A percentile compares a stretch with the other conserved stretches of the same genome.
Conservation (phyloP, 2,329 filamentous ascomycete species). For the Epichloe gansuensis region DNA sequence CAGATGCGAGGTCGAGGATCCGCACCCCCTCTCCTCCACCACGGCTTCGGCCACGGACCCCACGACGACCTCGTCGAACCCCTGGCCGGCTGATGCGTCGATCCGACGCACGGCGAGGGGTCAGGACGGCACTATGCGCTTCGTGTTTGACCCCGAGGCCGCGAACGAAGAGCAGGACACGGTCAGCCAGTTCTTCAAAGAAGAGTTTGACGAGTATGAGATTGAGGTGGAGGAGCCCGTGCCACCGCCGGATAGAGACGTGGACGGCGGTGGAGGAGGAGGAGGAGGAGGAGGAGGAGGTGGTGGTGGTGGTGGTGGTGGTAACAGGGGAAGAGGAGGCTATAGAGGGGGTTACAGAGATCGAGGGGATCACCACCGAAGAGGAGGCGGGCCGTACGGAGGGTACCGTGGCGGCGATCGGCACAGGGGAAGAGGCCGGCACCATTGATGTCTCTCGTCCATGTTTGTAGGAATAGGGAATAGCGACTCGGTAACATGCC, state of each 20-base stretch:
- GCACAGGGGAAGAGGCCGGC: slow-evolving; percentile 21
- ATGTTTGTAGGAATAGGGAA: not conserved
- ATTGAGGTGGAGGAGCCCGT: slow-evolving; percentile 61
- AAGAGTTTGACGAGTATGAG: slow-evolving; percentile 65
- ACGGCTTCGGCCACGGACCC: slow-evolving; percentile 7
- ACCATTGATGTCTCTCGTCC: slow-evolving; percentile 12
- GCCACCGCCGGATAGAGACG: slow-evolving; percentile 14
- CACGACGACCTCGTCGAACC: slow-evolving; percentile 20
- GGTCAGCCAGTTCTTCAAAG: slow-evolving; percentile 55
- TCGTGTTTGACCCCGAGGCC: slow-evolving; percentile 71
- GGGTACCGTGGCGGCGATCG: slow-evolving; percentile 23
- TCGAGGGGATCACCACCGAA: slow-evolving; percentile 15
- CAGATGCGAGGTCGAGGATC: slow-evolving; percentile 31
- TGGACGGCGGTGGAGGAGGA: slow-evolving; percentile 6
- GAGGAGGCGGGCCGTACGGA: slow-evolving; percentile 22
- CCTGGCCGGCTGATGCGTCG: slow-evolving; percentile 23
- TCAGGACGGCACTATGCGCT: slow-evolving; percentile 68
- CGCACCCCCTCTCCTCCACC: slow-evolving; percentile 20
- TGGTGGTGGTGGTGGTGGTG: not conserved
- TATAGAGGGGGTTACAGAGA: slow-evolving; percentile 16
- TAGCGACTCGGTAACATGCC: not conserved
- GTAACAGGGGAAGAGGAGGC: slow-evolving; percentile 14
- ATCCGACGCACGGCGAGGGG: slow-evolving; percentile 24
- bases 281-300: slow-evolving; percentile 5
- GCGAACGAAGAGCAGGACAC: slow-evolving; percentile 58